phyloP scores from a whole-genome alignment of 2,329 filamentous ascomycete species.

The Microdochium trichocladiopsis region DNA sequence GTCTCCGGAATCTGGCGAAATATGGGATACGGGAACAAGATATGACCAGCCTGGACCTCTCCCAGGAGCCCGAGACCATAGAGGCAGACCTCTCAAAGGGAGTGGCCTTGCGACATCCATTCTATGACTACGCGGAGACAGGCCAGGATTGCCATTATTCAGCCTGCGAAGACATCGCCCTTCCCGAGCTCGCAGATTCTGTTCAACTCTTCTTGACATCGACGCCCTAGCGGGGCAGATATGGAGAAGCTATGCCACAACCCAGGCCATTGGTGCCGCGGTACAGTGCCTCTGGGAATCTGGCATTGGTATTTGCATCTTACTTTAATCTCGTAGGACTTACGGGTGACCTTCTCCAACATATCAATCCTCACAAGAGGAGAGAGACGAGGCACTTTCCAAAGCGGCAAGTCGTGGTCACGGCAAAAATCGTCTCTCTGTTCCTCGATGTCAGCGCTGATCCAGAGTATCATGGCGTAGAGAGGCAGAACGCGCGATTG shows the following conservation, averaged over 20 bases:
- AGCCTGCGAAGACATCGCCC: background rate
- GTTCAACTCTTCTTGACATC: background rate
- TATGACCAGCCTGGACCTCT: background rate
- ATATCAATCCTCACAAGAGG: constrained; percentile 2
- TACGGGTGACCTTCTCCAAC: constrained; percentile 10
- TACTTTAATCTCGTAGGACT: constrained; percentile 21
- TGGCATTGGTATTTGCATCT: constrained; percentile 17
- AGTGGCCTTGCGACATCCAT: background rate
- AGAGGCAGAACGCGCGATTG: constrained; percentile 19
- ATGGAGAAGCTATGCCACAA: background rate
- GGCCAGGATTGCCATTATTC: background rate
- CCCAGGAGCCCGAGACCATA: background rate
- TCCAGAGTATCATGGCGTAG: background rate
- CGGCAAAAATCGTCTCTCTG: background rate
- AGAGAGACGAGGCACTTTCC: constrained; percentile 14
- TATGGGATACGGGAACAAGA: too few relatives aligned
- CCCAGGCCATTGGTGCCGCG: background rate
- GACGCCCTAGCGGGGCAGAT: background rate
- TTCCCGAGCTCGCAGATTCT: background rate
- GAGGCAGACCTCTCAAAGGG: background rate
- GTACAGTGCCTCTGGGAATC: constrained; percentile 1
- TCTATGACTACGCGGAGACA: background rate
- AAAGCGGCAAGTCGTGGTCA: constrained; percentile 21
- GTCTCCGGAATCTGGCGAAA: background rate
- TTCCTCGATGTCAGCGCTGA: background rate